Evolutionary conservation across 306 rosid species (phyloP).

Genomic region (Arachis stenosperma): DNA sequence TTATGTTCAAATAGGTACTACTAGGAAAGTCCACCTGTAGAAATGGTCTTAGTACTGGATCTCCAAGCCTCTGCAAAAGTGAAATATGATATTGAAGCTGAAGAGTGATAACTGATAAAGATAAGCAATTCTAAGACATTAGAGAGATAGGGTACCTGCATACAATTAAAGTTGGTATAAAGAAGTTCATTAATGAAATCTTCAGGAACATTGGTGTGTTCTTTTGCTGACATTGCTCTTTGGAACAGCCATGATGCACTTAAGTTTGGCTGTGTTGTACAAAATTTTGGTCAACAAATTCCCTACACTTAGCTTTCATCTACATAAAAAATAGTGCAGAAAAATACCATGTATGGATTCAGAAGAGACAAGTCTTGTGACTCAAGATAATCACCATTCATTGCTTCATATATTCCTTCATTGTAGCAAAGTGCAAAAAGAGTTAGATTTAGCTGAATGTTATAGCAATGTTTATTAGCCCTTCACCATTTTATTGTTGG

Average conservation of each 20-base stretch:
- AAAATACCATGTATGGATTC: constrained; percentile 88
- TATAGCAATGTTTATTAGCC: constrained; percentile 3
- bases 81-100: constrained; percentile 16
- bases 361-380: constrained; percentile 75
- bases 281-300: constrained; percentile 30
- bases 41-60: constrained; percentile 90
- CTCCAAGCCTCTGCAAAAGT: constrained; percentile 77
- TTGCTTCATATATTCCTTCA: constrained; percentile 89
- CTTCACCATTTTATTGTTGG: constrained; percentile 19
- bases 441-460: constrained; percentile 29
- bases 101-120: not conserved
- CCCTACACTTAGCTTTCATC: constrained; percentile 26
- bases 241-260: constrained; percentile 98
- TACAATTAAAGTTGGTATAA: constrained; percentile 68
- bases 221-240: constrained; percentile 96
- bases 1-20: constrained; percentile 6
- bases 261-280: constrained; percentile 77
- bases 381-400: constrained; percentile 72
- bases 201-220: constrained; percentile 63
- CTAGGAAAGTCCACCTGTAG: constrained; percentile 65
- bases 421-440: constrained; percentile 29
- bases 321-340: not conserved
- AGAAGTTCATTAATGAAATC: constrained; percentile 93
- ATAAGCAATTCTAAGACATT: not conserved
- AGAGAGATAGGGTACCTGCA: constrained; percentile 64